Percentiles rank a stretch among this genome's conserved stretches.
These are phyloP conservation scores for Avena atlantica DNA, from an alignment of 176 grass and related monocot genomes.

Conservation along the genomic window DNA sequence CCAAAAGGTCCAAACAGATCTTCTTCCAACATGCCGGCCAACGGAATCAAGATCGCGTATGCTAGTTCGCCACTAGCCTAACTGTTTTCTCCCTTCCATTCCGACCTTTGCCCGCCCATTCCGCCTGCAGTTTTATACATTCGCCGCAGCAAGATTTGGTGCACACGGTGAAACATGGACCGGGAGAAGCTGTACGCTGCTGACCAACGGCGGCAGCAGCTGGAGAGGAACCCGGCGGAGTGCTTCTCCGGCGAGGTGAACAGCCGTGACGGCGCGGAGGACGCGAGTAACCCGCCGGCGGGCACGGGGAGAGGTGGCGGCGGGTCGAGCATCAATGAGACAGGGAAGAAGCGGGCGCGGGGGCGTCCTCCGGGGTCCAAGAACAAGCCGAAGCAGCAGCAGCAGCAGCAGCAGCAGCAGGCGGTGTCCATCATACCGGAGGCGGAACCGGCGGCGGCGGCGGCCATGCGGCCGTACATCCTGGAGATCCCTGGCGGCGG, in stretches of 20 bases:
- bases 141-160: neutral
- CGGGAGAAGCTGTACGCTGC: neutral
- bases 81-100: neutral
- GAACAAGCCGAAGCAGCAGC: constrained; percentile 84
- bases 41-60: neutral
- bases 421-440: constrained; percentile 55
- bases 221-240: constrained; percentile 42
- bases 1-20: constrained; percentile 22
- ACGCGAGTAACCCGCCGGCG: neutral
- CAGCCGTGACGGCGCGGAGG: constrained; percentile 41
- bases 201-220: neutral
- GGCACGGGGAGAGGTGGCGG: neutral
- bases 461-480: constrained; percentile 73
- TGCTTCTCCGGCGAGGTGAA: constrained; percentile 67
- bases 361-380: constrained; percentile 87
- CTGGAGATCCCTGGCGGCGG: constrained; percentile 72
- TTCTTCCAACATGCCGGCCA: neutral
- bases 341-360: constrained; percentile 52
- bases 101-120: neutral
- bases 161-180: neutral
- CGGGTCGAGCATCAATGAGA: constrained; percentile 5
- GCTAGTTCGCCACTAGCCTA: neutral
- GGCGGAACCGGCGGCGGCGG: constrained; percentile 51
- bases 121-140: neutral
- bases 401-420: constrained; percentile 63